Base-by-base conservation (phyloP, 179 eudicot genomes). In the Drosera spatulata region DNA sequence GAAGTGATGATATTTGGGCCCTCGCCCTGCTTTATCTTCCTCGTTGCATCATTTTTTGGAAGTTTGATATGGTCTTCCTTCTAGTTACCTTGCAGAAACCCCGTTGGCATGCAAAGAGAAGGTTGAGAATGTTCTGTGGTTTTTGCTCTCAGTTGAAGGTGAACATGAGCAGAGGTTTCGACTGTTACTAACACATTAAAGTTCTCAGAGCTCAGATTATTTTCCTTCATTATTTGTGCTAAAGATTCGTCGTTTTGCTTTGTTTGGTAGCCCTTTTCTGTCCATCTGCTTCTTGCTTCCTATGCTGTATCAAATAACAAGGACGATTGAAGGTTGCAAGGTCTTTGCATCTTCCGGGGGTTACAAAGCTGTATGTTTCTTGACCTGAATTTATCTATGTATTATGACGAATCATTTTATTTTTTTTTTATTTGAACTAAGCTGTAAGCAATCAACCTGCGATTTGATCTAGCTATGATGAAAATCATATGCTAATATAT, bases 81-180 rank as follows among this genome's bases (percentile, higher is more conserved):
- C 56, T 71, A 90, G 97, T 65, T 93, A 93, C 76, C 87, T 93
- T 73, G 90, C 99, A 72, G 94, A 93, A 80, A 69, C 93, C 44
- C 97, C 99, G 40, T 42, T 63, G 62, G 97, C 97, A 44, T 73
- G 78, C 73, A 63, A 73, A 39, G 90, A 82, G 58, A 78, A 79
- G 80, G 88, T 93, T 38, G 59, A 53, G 69, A 84, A 80, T 39
- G 90, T 93, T 66, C 71, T 89, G 58, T 80, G 74, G 44, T 89
- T 82, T 76, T 72, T 93, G 84, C 82, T 93, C 50, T 81, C 85
- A 58, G 69, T 89, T 69, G 77, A 82, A 86, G 93, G 93, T 41
- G 86, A 79, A 78, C 81, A 89, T 58, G 99, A 89, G 65, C 70
- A 71, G 47, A 81, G 93, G 97, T 91, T 53, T 67, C n/a, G 39